phyloP scores from a whole-genome alignment of 352 stramenopile genomes.

The Phytophthora sp. region DNA sequence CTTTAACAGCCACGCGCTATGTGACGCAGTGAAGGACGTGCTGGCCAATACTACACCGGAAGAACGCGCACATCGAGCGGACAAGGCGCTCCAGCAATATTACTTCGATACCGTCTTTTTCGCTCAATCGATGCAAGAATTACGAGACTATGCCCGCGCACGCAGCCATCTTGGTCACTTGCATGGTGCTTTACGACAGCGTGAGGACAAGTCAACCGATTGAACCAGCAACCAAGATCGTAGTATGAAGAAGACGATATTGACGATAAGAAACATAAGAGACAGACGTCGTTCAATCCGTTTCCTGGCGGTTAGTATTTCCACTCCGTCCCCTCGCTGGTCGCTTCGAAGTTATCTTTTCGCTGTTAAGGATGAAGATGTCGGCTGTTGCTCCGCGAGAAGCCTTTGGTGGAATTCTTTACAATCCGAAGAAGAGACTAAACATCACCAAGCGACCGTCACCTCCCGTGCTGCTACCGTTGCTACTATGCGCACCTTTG shows the following conservation, averaged over 20 bases:
- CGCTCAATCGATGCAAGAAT: slow-evolving; percentile 50
- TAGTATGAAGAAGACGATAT: too few relatives aligned
- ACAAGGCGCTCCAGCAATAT: slow-evolving; percentile 55
- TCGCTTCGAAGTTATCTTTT: slow-evolving; percentile 20
- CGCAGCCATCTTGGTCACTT: slow-evolving; percentile 16
- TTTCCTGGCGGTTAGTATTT: slow-evolving; percentile 24
- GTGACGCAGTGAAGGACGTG: slow-evolving; percentile 41
- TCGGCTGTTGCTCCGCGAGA: slow-evolving; percentile 17
- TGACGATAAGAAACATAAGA: too few relatives aligned
- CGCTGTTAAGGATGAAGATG: slow-evolving; percentile 19
- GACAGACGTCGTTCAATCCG: too few relatives aligned
- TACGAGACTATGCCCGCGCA: slow-evolving; percentile 39
- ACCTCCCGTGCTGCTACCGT: slow-evolving; percentile 10
- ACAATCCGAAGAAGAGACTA: slow-evolving; percentile 1
- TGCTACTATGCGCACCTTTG: slow-evolving; percentile 25
- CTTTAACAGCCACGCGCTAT: slow-evolving; percentile 41
- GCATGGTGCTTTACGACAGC: slow-evolving; percentile 19
- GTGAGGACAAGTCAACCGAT: slow-evolving; percentile 4
- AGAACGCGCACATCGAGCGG: slow-evolving; percentile 37
- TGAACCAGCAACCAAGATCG: too few relatives aligned
- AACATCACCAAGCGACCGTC: slow-evolving; percentile 6
- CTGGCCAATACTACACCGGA: slow-evolving; percentile 32
- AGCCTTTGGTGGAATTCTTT: not conserved
- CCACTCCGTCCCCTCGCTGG: not conserved
- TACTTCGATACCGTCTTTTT: slow-evolving; percentile 71